Percentiles rank a stretch among this genome's conserved stretches.
These are phyloP conservation scores for Glycine tomentella DNA, from an alignment of 306 rosid genomes.

Conservation along the genomic window DNA sequence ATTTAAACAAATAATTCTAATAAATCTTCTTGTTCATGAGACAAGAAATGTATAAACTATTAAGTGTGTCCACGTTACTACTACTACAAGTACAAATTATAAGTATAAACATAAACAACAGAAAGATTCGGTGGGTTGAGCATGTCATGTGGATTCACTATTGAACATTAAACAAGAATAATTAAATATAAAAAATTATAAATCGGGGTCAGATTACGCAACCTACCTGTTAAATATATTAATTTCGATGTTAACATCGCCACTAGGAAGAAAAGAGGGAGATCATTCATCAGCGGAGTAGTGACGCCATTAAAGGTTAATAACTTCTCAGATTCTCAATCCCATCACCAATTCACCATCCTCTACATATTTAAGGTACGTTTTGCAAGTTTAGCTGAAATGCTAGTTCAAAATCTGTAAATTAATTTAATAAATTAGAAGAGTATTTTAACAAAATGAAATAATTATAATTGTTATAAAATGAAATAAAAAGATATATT, in stretches of 20 bases:
- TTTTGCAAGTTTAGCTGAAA: too few species aligned
- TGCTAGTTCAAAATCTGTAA: too few species aligned
- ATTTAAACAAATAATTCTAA: not conserved
- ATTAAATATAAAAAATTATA: not conserved
- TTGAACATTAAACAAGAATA: not conserved
- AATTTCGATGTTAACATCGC: conserved; percentile 4
- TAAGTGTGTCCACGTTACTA: not conserved
- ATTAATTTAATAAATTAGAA: too few species aligned
- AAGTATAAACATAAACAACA: conserved; percentile 8
- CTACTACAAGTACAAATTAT: not conserved
- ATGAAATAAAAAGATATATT: too few species aligned
- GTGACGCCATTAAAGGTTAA: not conserved
- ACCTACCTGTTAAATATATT: not conserved
- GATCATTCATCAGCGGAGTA: conserved; percentile 23
- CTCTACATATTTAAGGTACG: not conserved
- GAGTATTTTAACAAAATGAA: too few species aligned
- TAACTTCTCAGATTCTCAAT: conserved; percentile 5
- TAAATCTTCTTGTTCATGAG: not conserved
- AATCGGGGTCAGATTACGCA: conserved; percentile 35
- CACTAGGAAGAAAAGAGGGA: conserved; percentile 14
- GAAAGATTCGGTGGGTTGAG: conserved; percentile 35
- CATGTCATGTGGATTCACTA: conserved; percentile 42
- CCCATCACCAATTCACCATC: conserved; percentile 14
- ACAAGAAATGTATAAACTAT: not conserved
- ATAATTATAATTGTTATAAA: too few species aligned